Evolutionary conservation across 78 protist species (phyloP).

Genomic region (Fonticula alba): DNA sequence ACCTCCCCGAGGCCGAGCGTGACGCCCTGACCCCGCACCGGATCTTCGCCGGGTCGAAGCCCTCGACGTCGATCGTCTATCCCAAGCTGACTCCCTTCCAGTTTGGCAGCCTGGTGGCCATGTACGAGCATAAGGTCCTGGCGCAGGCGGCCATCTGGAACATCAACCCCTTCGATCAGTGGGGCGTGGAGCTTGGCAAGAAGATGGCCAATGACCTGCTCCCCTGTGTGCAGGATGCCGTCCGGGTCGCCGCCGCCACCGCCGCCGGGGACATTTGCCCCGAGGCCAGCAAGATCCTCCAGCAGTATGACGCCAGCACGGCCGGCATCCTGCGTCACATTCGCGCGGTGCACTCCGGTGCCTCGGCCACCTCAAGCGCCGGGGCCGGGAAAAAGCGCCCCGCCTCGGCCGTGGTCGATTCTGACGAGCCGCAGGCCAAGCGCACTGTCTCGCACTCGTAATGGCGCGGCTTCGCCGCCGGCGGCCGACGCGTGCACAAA

Average conservation of each 20-base stretch:
- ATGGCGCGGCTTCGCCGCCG: too few species aligned
- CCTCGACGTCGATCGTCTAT: conserved; percentile 59
- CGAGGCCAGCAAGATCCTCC: too few species aligned
- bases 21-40: conserved; percentile 42
- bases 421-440: too few species aligned
- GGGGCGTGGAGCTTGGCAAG: conserved; percentile 97
- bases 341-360: too few species aligned
- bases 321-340: too few species aligned
- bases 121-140: conserved; percentile 28
- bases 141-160: conserved; percentile 83
- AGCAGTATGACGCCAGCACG: too few species aligned
- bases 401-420: too few species aligned
- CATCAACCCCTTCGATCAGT: conserved; percentile 88
- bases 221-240: conserved; percentile 3
- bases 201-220: conserved; percentile 63
- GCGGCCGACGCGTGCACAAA: too few species aligned
- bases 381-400: too few species aligned
- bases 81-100: conserved; percentile 50
- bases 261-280: too few species aligned
- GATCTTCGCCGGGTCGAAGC: conserved; percentile 76
- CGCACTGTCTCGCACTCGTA: too few species aligned
- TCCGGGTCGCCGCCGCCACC: neutral
- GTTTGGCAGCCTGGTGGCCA: conserved; percentile 64
- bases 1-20: neutral
- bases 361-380: too few species aligned